Percentiles rank a stretch among this genome's conserved stretches.
phyloP scores from a whole-genome alignment of 352 stramenopile species.

The Phytophthora cactorum region DNA sequence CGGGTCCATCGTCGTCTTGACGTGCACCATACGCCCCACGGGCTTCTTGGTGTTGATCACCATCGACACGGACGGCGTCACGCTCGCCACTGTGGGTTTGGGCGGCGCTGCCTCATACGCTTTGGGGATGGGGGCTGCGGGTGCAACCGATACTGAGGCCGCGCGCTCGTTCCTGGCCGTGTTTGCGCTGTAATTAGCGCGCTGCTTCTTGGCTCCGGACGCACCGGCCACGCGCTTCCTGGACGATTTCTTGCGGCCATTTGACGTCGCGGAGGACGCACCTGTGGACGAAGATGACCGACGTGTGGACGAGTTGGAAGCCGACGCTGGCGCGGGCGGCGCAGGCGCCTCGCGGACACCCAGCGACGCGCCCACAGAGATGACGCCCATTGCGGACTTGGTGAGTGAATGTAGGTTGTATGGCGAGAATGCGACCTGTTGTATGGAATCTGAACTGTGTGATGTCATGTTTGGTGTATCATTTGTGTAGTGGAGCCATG shows the following conservation, averaged over 20 bases:
- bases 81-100: neutral
- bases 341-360: conserved; percentile 53
- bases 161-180: conserved; percentile 7
- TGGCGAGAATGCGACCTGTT: conserved; percentile 10
- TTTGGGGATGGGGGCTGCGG: conserved; percentile 10
- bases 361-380: conserved; percentile 80
- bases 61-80: conserved; percentile 16
- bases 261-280: conserved; percentile 2
- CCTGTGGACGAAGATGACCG: conserved; percentile 6
- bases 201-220: conserved; percentile 20
- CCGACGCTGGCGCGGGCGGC: neutral
- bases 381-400: conserved; percentile 64
- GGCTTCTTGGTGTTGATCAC: conserved; percentile 26
- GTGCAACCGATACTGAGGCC: neutral
- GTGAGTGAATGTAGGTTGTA: conserved; percentile 2
- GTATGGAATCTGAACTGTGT: neutral
- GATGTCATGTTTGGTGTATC: conserved; percentile 1
- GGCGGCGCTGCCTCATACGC: neutral
- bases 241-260: conserved; percentile 29
- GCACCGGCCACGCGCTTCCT: conserved; percentile 25
- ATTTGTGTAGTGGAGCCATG: neutral
- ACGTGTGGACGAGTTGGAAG: conserved; percentile 1
- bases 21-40: conserved; percentile 36
- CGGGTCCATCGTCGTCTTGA: conserved; percentile 54
- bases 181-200: conserved; percentile 8